Conservation (phyloP, 1,284 basidiomycete genomes). For the Ceratobasidium sp. region DNA sequence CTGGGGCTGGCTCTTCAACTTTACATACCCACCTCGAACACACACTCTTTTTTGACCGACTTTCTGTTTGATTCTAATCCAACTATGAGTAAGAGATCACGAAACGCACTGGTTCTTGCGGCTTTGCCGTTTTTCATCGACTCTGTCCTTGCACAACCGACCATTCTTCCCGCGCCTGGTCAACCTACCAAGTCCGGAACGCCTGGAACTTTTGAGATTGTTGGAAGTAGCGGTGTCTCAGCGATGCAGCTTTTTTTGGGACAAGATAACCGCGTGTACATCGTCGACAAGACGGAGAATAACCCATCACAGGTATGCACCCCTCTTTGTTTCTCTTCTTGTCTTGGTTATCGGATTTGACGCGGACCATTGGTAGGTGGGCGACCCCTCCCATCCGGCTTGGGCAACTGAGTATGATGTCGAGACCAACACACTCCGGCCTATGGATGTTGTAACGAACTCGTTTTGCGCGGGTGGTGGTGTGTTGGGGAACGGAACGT, state of each 20-base stretch:
- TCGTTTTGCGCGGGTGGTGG: constrained; percentile 82
- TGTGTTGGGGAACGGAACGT: constrained; percentile 65
- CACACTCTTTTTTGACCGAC: constrained; percentile 8
- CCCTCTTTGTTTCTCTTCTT: not conserved
- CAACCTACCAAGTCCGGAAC: constrained; percentile 49
- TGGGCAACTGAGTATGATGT: constrained; percentile 61
- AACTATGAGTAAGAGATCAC: not conserved
- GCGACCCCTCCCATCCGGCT: constrained; percentile 45
- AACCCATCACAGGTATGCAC: constrained; percentile 62
- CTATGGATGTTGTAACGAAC: constrained; percentile 83
- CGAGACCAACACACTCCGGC: constrained; percentile 58
- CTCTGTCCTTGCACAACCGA: not conserved
- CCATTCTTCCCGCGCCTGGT: constrained; percentile 40
- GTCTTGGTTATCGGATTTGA: constrained; percentile 52
- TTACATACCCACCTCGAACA: constrained; percentile 23
- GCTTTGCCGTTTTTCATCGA: not conserved
- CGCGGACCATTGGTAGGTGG: constrained; percentile 57
- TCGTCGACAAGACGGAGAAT: constrained; percentile 64
- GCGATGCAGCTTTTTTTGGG: constrained; percentile 63
- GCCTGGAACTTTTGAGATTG: constrained; percentile 63
- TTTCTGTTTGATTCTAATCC: no score
- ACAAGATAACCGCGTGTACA: constrained; percentile 63
- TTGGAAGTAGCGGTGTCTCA: constrained; percentile 65
- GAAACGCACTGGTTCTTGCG: constrained; percentile 6
- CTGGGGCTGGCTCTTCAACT: not conserved